These are phyloP conservation scores for Glycyrrhiza uralensis DNA, from an alignment of 306 rosid species.

Conservation along the genomic window DNA sequence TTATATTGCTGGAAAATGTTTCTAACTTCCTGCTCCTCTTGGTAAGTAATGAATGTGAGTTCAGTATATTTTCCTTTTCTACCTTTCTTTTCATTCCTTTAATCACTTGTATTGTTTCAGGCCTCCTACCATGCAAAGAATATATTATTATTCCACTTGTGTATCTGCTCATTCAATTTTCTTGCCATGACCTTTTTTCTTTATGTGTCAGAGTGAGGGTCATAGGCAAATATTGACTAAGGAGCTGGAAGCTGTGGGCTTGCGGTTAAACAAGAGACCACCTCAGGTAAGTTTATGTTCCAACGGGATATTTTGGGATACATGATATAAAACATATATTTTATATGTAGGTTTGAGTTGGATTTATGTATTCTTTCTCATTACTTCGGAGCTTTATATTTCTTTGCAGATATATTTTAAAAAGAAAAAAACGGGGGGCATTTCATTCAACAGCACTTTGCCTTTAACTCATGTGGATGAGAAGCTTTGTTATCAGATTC, in stretches of 20 bases:
- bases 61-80: background rate
- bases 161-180: constrained; percentile 4
- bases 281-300: constrained; percentile 67
- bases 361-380: constrained; percentile 12
- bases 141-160: background rate
- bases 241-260: constrained; percentile 99
- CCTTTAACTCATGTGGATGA: constrained; percentile 95
- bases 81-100: background rate
- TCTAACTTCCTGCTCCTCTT: background rate
- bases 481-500: constrained; percentile 97
- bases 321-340: background rate
- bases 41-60: background rate
- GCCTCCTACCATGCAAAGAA: background rate
- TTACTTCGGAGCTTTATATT: constrained; percentile 23
- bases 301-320: constrained; percentile 11
- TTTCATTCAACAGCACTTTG: constrained; percentile 91
- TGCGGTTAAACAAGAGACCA: constrained; percentile 93
- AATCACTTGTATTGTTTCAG: background rate
- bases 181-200: background rate
- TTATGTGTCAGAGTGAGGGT: constrained; percentile 80
- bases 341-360: constrained; percentile 4
- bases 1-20: background rate
- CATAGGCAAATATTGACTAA: constrained; percentile 94
- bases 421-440: constrained; percentile 95
- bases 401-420: constrained; percentile 87